phyloP scores from a whole-genome alignment of 306 rosid genomes.

The Prunus armeniaca region DNA sequence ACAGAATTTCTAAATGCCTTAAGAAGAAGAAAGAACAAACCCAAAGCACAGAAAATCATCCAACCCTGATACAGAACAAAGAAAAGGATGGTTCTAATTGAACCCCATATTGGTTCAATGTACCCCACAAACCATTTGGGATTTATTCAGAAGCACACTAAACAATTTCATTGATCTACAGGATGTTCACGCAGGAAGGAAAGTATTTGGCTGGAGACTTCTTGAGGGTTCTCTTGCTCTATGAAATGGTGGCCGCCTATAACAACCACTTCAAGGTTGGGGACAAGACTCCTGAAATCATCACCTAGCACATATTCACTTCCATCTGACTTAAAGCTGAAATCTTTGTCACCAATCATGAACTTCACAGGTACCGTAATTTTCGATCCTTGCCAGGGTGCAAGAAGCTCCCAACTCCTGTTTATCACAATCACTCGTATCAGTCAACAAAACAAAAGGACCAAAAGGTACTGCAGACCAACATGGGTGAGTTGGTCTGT shows the following conservation, averaged over 20 bases:
- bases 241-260: constrained; percentile 41
- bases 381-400: constrained; percentile 47
- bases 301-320: constrained; percentile 37
- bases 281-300: constrained; percentile 39
- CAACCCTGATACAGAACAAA: neutral
- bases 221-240: constrained; percentile 34
- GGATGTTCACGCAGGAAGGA: constrained; percentile 32
- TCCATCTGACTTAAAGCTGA: constrained; percentile 33
- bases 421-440: neutral
- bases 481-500: neutral
- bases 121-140: neutral
- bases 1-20: neutral
- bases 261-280: constrained; percentile 41
- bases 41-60: neutral
- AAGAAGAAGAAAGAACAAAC: neutral
- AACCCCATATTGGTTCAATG: neutral
- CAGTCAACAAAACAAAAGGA: neutral
- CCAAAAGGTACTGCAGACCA: neutral
- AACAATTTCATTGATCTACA: neutral
- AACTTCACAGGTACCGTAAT: constrained; percentile 34
- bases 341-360: constrained; percentile 35
- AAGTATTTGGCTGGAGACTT: constrained; percentile 30
- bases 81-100: neutral
- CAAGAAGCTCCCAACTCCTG: constrained; percentile 51
- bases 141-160: neutral